Percentiles rank a stretch among this genome's conserved stretches.
These are phyloP conservation scores for Excoecaria cochinchinensis DNA, from an alignment of 345 rosid species.

Conservation along the genomic window DNA sequence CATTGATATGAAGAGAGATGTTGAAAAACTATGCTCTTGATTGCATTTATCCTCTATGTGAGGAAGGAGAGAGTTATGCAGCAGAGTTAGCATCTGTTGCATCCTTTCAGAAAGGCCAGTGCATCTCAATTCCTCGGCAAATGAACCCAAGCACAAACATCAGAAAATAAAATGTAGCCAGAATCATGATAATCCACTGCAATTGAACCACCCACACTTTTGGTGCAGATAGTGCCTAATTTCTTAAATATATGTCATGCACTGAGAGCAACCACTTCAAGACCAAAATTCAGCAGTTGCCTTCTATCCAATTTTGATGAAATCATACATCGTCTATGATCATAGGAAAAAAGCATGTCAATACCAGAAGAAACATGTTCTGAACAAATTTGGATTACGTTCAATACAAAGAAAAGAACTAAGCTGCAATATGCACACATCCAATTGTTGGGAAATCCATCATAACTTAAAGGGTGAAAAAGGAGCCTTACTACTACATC, in stretches of 20 bases:
- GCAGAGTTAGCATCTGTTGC: neutral
- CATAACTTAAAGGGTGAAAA: neutral
- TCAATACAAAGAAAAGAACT: neutral
- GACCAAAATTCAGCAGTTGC: neutral
- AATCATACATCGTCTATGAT: neutral
- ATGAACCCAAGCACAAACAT: no score
- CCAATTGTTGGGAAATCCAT: conserved; percentile 6
- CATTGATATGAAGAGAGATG: no score
- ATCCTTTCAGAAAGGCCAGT: neutral
- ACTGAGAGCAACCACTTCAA: neutral
- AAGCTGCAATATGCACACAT: neutral
- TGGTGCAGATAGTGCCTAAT: neutral
- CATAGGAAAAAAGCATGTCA: neutral
- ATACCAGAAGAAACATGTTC: neutral
- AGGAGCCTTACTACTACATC: conserved; percentile 71
- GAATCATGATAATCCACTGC: neutral
- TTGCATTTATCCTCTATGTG: neutral
- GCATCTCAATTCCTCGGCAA: no score
- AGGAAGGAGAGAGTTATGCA: neutral
- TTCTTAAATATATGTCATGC: neutral
- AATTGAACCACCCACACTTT: neutral
- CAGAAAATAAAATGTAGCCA: neutral
- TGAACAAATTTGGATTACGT: neutral
- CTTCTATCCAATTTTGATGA: neutral
- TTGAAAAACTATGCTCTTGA: neutral